A percentile compares a stretch with the other conserved stretches of the same genome.
Conservation (phyloP, 1,284 basidiomycete species). For the Puccinia hordei region DNA sequence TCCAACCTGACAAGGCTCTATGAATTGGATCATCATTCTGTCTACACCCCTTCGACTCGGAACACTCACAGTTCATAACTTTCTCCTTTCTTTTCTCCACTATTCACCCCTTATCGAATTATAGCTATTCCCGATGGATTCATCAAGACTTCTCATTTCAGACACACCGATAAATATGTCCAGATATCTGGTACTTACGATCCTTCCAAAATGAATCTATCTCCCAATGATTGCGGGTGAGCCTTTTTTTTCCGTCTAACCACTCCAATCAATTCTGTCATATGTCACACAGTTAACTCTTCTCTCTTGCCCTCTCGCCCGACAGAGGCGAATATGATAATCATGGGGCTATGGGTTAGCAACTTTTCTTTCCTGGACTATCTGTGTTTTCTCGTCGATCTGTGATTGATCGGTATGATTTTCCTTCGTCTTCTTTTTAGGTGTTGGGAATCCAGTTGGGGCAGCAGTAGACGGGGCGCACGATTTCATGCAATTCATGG, state of each 20-base stretch:
- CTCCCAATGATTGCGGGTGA: constrained; percentile 55
- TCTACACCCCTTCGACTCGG: neutral
- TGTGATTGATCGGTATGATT: neutral
- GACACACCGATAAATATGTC: constrained; percentile 54
- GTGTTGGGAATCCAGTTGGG: constrained; percentile 56
- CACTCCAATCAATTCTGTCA: neutral
- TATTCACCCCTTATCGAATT: neutral
- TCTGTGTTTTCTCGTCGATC: too few species aligned
- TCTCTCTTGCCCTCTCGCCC: neutral
- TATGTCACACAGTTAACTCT: neutral
- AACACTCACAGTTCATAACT: neutral
- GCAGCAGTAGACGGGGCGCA: constrained; percentile 54
- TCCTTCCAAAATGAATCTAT: constrained; percentile 56
- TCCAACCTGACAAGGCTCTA: too few species aligned
- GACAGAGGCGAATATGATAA: constrained; percentile 51
- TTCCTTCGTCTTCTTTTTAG: constrained; percentile 38
- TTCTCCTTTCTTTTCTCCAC: neutral
- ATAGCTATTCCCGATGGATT: constrained; percentile 55
- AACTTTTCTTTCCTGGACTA: too few species aligned
- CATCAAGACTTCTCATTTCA: constrained; percentile 57
- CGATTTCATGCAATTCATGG: constrained; percentile 55
- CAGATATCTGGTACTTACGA: constrained; percentile 56
- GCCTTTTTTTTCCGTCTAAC: constrained; percentile 39
- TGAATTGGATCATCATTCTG: too few species aligned
- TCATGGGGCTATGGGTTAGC: constrained; percentile 49